Evolutionary conservation across 2,329 filamentous ascomycete species (phyloP).

Genomic region (Stemphylium beticola): DNA sequence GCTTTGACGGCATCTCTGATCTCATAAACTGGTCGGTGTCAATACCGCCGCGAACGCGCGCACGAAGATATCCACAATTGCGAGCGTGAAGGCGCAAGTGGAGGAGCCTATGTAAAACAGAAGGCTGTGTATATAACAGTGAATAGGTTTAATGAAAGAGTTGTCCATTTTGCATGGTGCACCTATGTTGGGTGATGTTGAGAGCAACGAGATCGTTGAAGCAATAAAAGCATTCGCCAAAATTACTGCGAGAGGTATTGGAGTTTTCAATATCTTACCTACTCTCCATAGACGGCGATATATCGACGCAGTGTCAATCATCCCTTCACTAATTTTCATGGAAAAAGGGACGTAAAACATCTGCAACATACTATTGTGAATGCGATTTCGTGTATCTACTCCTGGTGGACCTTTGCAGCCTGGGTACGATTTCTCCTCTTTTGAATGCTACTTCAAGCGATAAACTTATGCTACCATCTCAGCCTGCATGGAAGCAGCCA

Average conservation of each 20-base stretch:
- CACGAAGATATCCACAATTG: not conserved
- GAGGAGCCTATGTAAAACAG: not conserved
- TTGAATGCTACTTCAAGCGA: too few species aligned
- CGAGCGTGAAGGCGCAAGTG: not conserved
- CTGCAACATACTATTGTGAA: constrained; percentile 32
- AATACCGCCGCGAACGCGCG: constrained; percentile 6
- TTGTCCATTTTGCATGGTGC: not conserved
- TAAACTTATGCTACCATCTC: too few species aligned
- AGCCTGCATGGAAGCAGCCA: too few species aligned
- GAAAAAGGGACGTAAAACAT: constrained; percentile 48
- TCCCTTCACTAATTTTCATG: constrained; percentile 40
- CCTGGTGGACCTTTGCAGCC: constrained; percentile 12
- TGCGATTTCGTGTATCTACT: constrained; percentile 19
- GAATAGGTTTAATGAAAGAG: constrained; percentile 9
- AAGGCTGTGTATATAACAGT: constrained; percentile 5
- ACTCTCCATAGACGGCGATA: constrained; percentile 47
- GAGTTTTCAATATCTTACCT: constrained; percentile 34
- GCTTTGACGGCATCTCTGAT: constrained; percentile 98
- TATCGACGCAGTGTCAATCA: constrained; percentile 49
- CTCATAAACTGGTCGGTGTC: constrained; percentile 63
- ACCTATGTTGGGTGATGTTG: constrained; percentile 5
- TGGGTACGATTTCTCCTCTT: too few species aligned
- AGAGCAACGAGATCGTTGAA: not conserved
- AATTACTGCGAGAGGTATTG: constrained; percentile 37
- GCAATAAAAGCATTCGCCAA: constrained; percentile 21